These are phyloP conservation scores for Neofusicoccum sp. DNA, from an alignment of 2,329 filamentous ascomycete species.

Conservation along the genomic window DNA sequence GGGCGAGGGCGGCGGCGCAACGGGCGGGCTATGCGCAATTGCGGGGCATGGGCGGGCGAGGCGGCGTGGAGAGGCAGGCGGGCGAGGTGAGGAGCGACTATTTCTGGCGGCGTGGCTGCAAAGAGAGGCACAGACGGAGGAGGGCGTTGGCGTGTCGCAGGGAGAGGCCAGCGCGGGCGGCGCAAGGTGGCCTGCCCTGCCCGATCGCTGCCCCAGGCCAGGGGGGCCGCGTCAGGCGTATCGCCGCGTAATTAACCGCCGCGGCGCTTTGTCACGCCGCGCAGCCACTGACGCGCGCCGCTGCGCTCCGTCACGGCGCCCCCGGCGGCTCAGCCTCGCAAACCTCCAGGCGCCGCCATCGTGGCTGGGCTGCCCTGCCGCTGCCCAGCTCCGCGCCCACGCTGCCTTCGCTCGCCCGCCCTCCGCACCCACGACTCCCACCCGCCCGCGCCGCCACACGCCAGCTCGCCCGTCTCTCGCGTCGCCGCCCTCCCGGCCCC, in stretches of 20 bases:
- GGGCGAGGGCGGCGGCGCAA: background rate
- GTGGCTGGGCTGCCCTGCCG: background rate
- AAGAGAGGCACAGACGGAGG: conserved; percentile 15
- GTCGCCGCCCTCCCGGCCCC: background rate
- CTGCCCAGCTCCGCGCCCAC: background rate
- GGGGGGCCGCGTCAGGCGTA: too few relatives aligned
- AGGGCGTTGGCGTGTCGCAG: conserved; percentile 6
- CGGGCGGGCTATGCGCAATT: background rate
- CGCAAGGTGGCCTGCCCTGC: conserved; percentile 12
- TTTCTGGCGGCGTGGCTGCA: conserved; percentile 7
- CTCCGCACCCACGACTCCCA: background rate
- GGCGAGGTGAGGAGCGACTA: background rate
- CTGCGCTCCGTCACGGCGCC: background rate
- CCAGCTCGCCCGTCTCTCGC: background rate
- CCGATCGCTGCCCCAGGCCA: too few relatives aligned
- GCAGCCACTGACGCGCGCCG: background rate
- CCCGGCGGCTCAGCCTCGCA: conserved; percentile 7
- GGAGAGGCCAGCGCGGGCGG: conserved; percentile 4
- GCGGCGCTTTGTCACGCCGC: too few relatives aligned
- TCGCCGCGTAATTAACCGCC: too few relatives aligned
- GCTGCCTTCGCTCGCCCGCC: background rate
- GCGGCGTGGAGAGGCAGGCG: background rate
- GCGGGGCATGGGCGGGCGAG: background rate
- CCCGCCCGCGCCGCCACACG: background rate
- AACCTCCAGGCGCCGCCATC: background rate